A percentile compares a stretch with the other conserved stretches of the same genome.
Conservation (phyloP, 805 yeast genomes). For the Ogataea methylovora region DNA sequence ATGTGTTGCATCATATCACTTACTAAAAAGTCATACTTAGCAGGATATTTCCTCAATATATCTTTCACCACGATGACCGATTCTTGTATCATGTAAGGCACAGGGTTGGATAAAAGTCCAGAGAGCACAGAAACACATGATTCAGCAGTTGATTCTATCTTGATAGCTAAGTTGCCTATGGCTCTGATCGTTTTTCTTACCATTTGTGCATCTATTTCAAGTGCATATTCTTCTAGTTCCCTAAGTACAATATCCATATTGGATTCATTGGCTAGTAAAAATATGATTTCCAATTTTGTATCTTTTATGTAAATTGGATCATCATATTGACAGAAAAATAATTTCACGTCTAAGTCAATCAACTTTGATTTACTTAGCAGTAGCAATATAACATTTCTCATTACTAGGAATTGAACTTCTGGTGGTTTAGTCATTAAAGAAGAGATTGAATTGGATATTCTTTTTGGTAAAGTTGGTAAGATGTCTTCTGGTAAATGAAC, state of each 20-base stretch:
- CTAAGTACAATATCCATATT: conserved; percentile 56
- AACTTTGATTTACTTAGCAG: conserved; percentile 59
- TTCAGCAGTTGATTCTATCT: conserved; percentile 52
- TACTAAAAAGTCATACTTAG: conserved; percentile 37
- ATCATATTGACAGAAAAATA: conserved; percentile 75
- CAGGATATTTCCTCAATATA: conserved; percentile 70
- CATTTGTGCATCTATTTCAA: conserved; percentile 81
- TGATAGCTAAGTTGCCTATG: conserved; percentile 82
- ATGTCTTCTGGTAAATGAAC: conserved; percentile 46
- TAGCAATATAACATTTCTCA: conserved; percentile 73
- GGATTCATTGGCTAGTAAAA: conserved; percentile 60
- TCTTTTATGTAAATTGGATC: conserved; percentile 87
- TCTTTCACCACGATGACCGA: conserved; percentile 68
- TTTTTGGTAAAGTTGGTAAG: conserved; percentile 46
- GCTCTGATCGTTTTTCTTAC: conserved; percentile 84
- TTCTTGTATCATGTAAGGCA: conserved; percentile 75
- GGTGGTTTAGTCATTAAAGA: conserved; percentile 67
- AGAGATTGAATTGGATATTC: conserved; percentile 62
- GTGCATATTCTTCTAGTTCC: conserved; percentile 80
- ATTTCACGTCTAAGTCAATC: conserved; percentile 58
- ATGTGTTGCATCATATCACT: conserved; percentile 34
- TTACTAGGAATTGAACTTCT: conserved; percentile 75
- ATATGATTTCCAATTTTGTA: conserved; percentile 82
- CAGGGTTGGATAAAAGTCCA: conserved; percentile 54
- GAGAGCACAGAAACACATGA: conserved; percentile 57